Conservation (phyloP, 2,329 filamentous ascomycete species). For the Microcyclospora pomicola region DNA sequence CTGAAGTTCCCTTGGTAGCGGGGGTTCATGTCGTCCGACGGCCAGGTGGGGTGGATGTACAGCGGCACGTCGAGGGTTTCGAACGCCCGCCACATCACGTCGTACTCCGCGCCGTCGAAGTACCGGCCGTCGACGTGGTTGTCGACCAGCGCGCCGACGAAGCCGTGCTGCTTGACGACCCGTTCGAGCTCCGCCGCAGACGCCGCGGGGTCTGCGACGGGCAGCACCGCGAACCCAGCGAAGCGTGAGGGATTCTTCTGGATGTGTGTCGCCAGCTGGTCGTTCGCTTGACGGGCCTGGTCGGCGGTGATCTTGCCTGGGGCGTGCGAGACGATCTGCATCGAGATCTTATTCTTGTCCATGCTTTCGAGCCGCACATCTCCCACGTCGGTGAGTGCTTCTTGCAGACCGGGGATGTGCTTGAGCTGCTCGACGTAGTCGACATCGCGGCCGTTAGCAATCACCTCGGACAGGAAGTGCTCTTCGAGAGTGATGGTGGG, state of each 20-base stretch:
- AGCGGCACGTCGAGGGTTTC: constrained; percentile 35
- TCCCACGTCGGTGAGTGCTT: constrained; percentile 18
- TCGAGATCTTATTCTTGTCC: constrained; percentile 19
- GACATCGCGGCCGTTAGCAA: constrained; percentile 18
- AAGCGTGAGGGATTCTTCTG: constrained; percentile 16
- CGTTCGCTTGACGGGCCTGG: constrained; percentile 20
- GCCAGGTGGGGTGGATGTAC: constrained; percentile 38
- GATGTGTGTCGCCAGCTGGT: constrained; percentile 20
- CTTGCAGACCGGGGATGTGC: constrained; percentile 16
- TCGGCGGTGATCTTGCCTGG: constrained; percentile 15
- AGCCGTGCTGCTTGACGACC: constrained; percentile 19
- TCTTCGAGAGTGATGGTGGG: constrained; percentile 25
- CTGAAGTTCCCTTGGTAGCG: constrained; percentile 23
- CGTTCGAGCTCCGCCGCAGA: constrained; percentile 21
- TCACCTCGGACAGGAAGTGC: constrained; percentile 23
- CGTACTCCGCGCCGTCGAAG: constrained; percentile 21
- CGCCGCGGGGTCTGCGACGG: constrained; percentile 19
- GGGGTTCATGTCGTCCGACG: constrained; percentile 25
- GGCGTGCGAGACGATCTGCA: constrained; percentile 25
- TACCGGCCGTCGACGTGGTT: constrained; percentile 23
- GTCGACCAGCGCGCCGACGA: constrained; percentile 25
- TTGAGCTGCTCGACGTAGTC: constrained; percentile 21
- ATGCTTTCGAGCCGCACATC: constrained; percentile 19
- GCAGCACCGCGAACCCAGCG: constrained; percentile 23
- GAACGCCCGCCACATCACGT: constrained; percentile 21